Percentiles rank a stretch among this genome's conserved stretches.
Evolutionary conservation across 495 filamentous ascomycete species (phyloP).

Genomic region (Penicillium paradoxum): DNA sequence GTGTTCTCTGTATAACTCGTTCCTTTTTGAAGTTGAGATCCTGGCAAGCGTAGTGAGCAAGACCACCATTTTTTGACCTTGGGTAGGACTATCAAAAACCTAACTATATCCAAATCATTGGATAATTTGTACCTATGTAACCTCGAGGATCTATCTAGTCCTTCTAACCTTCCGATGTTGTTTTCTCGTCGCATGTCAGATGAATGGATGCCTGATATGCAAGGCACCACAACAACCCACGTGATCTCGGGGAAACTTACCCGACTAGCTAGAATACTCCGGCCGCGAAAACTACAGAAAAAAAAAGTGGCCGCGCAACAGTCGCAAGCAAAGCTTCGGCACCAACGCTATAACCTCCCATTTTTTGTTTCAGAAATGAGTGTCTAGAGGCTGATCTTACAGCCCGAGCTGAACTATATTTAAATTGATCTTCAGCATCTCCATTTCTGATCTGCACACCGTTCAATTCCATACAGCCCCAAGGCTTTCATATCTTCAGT

Average conservation of each 20-base stretch:
- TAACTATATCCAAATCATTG: too few relatives aligned
- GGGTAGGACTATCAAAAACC: too few relatives aligned
- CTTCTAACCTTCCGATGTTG: too few relatives aligned
- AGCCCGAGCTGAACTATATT: slow-evolving; percentile 20
- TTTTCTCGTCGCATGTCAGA: background rate
- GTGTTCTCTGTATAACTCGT: too few relatives aligned
- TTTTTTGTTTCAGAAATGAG: slow-evolving; percentile 28
- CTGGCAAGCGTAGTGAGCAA: too few relatives aligned
- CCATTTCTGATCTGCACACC: slow-evolving; percentile 9
- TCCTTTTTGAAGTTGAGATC: too few relatives aligned
- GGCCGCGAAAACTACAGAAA: slow-evolving; percentile 33
- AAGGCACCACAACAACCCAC: slow-evolving; percentile 10
- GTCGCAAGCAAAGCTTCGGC: slow-evolving; percentile 17
- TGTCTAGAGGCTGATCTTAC: slow-evolving; percentile 29
- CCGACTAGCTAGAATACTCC: slow-evolving; percentile 20
- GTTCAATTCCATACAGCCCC: slow-evolving; percentile 6
- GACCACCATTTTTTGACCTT: too few relatives aligned
- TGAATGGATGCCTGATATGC: slow-evolving; percentile 2
- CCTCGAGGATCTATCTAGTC: too few relatives aligned
- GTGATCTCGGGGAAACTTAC: slow-evolving; percentile 16
- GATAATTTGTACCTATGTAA: too few relatives aligned
- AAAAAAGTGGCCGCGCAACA: slow-evolving; percentile 25
- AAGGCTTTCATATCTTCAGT: slow-evolving; percentile 17
- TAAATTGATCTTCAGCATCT: slow-evolving; percentile 18
- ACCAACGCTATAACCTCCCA: slow-evolving; percentile 11